A percentile compares a stretch with the other conserved stretches of the same genome.
Conservation (phyloP, 192 early-diverging fungal species). For the Umbelopsis sp. region DNA sequence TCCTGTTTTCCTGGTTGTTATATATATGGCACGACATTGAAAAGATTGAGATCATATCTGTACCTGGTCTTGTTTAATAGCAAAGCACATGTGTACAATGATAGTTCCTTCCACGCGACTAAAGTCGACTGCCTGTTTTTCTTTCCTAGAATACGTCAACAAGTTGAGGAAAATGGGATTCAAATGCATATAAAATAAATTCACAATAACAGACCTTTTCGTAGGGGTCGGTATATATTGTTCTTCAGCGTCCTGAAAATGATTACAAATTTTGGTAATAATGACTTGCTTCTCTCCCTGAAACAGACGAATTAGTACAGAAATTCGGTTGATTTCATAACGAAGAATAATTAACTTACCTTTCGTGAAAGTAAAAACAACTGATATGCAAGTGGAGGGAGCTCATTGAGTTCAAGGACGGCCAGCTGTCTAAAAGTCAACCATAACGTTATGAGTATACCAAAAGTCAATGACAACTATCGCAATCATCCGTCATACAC, state of each 20-base stretch:
- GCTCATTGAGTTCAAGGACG: slow-evolving; percentile 50
- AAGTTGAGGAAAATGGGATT: background rate
- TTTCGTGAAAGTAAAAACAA: slow-evolving; percentile 64
- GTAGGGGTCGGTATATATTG: background rate
- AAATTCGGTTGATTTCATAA: background rate
- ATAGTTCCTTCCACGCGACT: slow-evolving; percentile 66
- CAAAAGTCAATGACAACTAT: background rate
- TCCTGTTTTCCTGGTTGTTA: slow-evolving; percentile 22
- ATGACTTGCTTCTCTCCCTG: slow-evolving; percentile 23
- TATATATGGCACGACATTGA: background rate
- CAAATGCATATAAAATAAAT: background rate
- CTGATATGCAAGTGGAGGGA: slow-evolving; percentile 70
- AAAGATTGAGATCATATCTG: background rate
- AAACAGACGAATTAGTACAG: background rate
- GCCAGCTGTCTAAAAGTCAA: slow-evolving; percentile 41
- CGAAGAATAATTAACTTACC: slow-evolving; percentile 27
- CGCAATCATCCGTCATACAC: background rate
- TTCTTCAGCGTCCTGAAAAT: slow-evolving; percentile 12
- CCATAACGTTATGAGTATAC: background rate
- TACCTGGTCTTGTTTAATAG: slow-evolving; percentile 74
- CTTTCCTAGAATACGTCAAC: background rate
- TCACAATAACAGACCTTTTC: background rate
- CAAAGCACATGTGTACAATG: slow-evolving; percentile 72
- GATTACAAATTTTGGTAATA: slow-evolving; percentile 1
- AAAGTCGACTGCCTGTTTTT: slow-evolving; percentile 1